Evolutionary conservation across 495 filamentous ascomycete species (phyloP).

Genomic region (Neurospora terricola): DNA sequence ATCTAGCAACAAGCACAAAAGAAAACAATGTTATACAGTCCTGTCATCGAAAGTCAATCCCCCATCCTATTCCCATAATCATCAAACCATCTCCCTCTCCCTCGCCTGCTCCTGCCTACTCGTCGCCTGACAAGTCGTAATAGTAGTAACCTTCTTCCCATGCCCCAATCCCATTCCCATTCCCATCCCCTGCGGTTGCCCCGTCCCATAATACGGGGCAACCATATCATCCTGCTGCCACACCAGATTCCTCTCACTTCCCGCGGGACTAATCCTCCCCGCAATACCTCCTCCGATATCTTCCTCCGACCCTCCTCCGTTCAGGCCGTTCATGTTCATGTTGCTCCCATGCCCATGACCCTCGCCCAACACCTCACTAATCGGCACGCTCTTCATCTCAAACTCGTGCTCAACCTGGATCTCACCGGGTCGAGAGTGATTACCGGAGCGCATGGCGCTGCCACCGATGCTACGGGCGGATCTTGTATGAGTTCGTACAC

Average conservation of each 20-base stretch:
- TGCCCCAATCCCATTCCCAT: not conserved
- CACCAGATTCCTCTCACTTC: slow-evolving; percentile 12
- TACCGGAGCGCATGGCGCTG: not conserved
- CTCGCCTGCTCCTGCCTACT: not conserved
- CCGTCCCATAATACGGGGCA: not conserved
- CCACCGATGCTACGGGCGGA: not conserved
- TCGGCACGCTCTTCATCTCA: slow-evolving; percentile 12
- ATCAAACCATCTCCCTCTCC: not conserved
- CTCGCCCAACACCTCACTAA: not conserved
- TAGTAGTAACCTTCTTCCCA: not conserved
- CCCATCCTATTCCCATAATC: no score
- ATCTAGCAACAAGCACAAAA: no score
- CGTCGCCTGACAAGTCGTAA: not conserved
- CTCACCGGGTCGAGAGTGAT: not conserved
- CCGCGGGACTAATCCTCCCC: slow-evolving; percentile 8
- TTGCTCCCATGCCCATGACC: not conserved
- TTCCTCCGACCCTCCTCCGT: not conserved
- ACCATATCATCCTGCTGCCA: not conserved
- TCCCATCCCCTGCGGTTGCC: not conserved
- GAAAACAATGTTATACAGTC: no score
- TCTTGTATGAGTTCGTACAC: not conserved
- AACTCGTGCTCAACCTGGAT: slow-evolving; percentile 13
- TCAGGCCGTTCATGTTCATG: not conserved
- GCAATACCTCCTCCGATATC: not conserved
- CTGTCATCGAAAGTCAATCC: no score